These are phyloP conservation scores for Puya raimondii DNA, from an alignment of 176 grass and related monocot species.

Conservation along the genomic window DNA sequence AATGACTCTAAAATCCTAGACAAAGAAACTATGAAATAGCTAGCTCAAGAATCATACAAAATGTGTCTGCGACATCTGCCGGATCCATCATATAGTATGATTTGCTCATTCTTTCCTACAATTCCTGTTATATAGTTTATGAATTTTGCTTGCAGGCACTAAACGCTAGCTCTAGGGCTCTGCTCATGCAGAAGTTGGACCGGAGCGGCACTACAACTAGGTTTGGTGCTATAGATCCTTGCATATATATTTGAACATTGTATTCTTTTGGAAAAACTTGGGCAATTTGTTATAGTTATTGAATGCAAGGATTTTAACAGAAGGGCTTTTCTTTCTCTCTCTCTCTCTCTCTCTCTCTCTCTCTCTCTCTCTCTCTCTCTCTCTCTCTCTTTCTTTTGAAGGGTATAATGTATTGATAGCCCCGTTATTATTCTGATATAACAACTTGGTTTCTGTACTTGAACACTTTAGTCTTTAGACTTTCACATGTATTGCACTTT, in stretches of 20 bases:
- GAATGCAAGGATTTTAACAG: too few species aligned
- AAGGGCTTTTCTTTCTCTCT: too few species aligned
- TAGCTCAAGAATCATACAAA: neutral
- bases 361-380: too few species aligned
- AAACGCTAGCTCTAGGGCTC: constrained; percentile 93
- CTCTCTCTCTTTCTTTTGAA: too few species aligned
- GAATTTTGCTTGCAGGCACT: constrained; percentile 49
- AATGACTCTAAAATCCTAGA: neutral
- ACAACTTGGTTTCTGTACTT: too few species aligned
- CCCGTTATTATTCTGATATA: too few species aligned
- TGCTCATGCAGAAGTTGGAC: constrained; percentile 95
- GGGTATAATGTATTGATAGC: too few species aligned
- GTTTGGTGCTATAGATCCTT: constrained; percentile 26
- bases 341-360: too few species aligned
- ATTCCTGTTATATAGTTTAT: neutral
- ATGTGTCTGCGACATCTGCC: neutral
- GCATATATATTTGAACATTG: constrained; percentile 13
- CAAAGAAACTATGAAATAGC: neutral
- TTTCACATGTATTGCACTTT: too few species aligned
- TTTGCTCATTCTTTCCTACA: neutral
- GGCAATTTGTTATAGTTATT: neutral
- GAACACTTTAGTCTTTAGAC: too few species aligned
- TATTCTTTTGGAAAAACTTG: constrained; percentile 6
- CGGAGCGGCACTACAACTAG: constrained; percentile 62
- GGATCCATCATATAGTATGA: neutral